A percentile compares a stretch with the other conserved stretches of the same genome.
Conservation (phyloP, 768 basidiomycete genomes). For the Leccinum subgranulosum region DNA sequence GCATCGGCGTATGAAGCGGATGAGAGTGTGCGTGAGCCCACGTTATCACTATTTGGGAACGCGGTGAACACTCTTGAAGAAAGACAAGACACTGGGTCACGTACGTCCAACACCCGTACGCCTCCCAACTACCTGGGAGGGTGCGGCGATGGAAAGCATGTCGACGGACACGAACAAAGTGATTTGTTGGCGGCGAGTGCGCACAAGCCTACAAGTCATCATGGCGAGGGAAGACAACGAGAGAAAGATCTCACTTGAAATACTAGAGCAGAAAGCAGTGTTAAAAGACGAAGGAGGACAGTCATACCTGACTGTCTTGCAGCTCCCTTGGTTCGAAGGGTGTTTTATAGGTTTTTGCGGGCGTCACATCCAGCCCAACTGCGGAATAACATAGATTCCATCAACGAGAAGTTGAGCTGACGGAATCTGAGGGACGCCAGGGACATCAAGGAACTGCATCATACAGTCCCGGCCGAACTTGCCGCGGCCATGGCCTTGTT, state of each 20-base stretch:
- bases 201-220: slow-evolving; percentile 7
- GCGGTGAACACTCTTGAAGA: slow-evolving; percentile 9
- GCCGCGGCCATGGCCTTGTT: not conserved
- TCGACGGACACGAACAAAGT: not conserved
- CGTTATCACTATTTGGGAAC: slow-evolving; percentile 46
- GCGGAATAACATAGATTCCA: not conserved
- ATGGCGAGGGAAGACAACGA: not conserved
- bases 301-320: slow-evolving; percentile 10
- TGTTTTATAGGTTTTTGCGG: slow-evolving; percentile 11
- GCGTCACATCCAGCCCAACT: slow-evolving; percentile 6
- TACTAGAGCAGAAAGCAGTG: not conserved
- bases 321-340: not conserved
- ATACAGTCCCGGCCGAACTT: not conserved
- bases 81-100: slow-evolving; percentile 11
- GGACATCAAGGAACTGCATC: not conserved
- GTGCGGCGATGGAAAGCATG: slow-evolving; percentile 11
- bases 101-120: slow-evolving; percentile 62
- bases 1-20: slow-evolving; percentile 44
- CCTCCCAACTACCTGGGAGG: slow-evolving; percentile 55
- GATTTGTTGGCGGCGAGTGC: not conserved
- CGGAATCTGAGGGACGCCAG: not conserved
- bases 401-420: not conserved
- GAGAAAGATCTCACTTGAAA: slow-evolving; percentile 5
- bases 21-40: slow-evolving; percentile 55
- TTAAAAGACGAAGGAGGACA: not conserved